These are phyloP conservation scores for Syncephalis fuscata DNA, from an alignment of 371 early-diverging fungal genomes.

Conservation along the genomic window DNA sequence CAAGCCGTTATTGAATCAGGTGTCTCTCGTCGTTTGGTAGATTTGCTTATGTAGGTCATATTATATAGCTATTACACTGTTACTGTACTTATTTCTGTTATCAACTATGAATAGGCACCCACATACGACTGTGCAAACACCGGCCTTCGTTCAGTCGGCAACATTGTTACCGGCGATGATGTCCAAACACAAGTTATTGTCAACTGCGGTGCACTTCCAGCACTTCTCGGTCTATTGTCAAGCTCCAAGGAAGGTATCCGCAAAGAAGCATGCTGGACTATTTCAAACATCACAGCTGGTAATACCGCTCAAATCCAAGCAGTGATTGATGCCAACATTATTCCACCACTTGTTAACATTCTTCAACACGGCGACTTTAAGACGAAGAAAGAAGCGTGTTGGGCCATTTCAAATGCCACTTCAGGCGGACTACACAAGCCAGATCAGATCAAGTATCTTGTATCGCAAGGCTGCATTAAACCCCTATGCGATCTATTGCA, in stretches of 20 bases:
- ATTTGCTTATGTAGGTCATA: constrained; percentile 50
- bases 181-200: constrained; percentile 92
- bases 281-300: constrained; percentile 99
- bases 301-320: constrained; percentile 86
- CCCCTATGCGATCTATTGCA: constrained; percentile 88
- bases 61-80: not conserved
- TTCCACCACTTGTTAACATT: constrained; percentile 83
- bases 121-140: constrained; percentile 81
- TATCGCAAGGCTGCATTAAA: constrained; percentile 80
- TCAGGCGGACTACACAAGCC: constrained; percentile 81
- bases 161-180: constrained; percentile 99
- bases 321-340: constrained; percentile 88
- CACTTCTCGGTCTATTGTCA: constrained; percentile 63
- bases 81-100: not conserved
- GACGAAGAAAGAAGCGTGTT: constrained; percentile 99
- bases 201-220: constrained; percentile 73
- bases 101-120: constrained; percentile 29
- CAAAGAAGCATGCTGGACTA: constrained; percentile 99
- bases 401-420: constrained; percentile 98
- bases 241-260: constrained; percentile 87
- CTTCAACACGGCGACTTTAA: constrained; percentile 86
- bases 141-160: constrained; percentile 98
- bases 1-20: constrained; percentile 95
- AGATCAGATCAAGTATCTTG: constrained; percentile 80
- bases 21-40: constrained; percentile 83